Base-by-base conservation (phyloP, 1,284 basidiomycete genomes). In the Trichosporon coremiiforme region DNA sequence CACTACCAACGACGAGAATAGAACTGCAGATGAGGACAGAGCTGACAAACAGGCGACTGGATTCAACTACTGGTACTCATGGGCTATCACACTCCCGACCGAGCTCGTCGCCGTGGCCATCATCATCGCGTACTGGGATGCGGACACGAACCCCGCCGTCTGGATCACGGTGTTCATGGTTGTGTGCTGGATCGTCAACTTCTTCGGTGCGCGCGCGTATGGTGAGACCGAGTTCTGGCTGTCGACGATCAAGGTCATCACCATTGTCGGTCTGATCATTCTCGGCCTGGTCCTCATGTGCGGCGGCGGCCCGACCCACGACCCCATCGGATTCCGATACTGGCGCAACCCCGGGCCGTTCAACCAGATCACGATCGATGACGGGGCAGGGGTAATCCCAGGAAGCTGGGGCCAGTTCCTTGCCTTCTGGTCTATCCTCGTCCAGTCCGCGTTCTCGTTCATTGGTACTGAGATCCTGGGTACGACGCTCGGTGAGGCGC, bases 381-480 rank as follows among this genome's bases (percentile, higher is more conserved):
- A 68, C 7, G 76, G 73, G 2, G 64, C 65, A 9, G 70, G 63
- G 0, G 53, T 70, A 12, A 74, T 81, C 41, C 57, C 55, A 1
- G 80, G 80, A 8, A 12, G 41, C 41, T 80, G 78, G 77, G 89
- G 90, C 75, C 85, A 88, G 22, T 93, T 90, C 85, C 85, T 92
- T 25, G 90, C 86, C 17, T 87, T 93, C 75, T 83, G 91, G 67
- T 86, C 84, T 68, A 87, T 91, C 15, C 80, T 92, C 65, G 88
- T 92, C 25, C 90, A 92, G 78, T 91, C 92, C 12, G 90, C 89
- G 2, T 95, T 93, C 86, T 92, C 91, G 2, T 91, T 90, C 86
- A 89, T 91, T 77, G 91, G 90, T 70, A 90, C 93, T 84, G 93
- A 95, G 77, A 86, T 94, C 71, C 90, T 94, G 65, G 90, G 90